A percentile compares a stretch with the other conserved stretches of the same genome.
Conservation (phyloP, 345 rosid genomes). For the Citrus unshiu region DNA sequence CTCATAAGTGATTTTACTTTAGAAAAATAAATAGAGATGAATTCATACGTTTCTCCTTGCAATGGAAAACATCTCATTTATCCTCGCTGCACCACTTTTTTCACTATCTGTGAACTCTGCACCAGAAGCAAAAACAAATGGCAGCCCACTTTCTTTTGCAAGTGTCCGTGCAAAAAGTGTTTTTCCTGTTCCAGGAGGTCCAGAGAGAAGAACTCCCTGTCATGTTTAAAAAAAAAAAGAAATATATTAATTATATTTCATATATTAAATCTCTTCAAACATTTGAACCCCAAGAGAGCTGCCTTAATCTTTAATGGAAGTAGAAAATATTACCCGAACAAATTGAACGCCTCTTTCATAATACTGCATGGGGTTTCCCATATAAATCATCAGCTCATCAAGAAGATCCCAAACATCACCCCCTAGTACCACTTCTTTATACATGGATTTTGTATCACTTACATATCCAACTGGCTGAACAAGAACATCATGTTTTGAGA, state of each 20-base stretch:
- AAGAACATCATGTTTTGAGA: constrained; percentile 19
- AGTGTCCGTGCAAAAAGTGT: constrained; percentile 96
- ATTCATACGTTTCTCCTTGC: constrained; percentile 88
- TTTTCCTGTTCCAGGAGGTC: constrained; percentile 99
- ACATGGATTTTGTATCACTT: constrained; percentile 83
- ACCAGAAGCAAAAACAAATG: constrained; percentile 95
- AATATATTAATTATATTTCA: not conserved
- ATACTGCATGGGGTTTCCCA: constrained; percentile 93
- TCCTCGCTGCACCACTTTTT: constrained; percentile 85
- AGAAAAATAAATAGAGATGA: not conserved
- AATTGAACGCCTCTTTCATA: constrained; percentile 79
- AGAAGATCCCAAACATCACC: constrained; percentile 99
- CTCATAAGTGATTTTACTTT: not conserved
- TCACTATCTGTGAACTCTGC: constrained; percentile 95
- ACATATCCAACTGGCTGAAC: constrained; percentile 90
- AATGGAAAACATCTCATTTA: constrained; percentile 85
- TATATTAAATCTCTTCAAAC: constrained; percentile 2
- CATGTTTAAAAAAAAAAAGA: not conserved
- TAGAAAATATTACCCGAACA: constrained; percentile 68
- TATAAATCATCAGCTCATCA: constrained; percentile 91
- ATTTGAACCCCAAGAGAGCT: not conserved
- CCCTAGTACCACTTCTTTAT: constrained; percentile 91
- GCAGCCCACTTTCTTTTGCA: constrained; percentile 91
- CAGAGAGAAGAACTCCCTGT: constrained; percentile 95
- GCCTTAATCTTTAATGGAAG: not conserved